These are phyloP conservation scores for Spizellomyces punctatus DNA, from an alignment of 192 early-diverging fungal genomes.

Conservation along the genomic window DNA sequence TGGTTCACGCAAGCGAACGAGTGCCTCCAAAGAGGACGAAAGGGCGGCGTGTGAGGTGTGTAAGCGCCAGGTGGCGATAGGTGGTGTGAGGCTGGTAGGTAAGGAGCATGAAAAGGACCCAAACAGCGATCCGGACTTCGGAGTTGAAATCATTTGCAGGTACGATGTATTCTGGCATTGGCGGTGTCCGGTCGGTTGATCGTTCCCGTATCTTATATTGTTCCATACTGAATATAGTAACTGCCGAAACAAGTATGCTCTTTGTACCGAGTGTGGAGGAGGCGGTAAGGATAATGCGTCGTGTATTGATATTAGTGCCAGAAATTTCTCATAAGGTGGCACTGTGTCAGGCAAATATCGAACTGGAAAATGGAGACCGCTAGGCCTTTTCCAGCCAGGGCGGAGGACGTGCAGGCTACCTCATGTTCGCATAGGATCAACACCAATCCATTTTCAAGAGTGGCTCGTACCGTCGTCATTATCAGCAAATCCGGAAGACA, in stretches of 20 bases:
- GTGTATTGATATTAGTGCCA: too few relatives aligned
- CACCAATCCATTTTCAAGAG: conserved; percentile 6
- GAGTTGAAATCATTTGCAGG: conserved; percentile 44
- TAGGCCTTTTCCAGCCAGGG: conserved; percentile 38
- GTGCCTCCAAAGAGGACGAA: not conserved
- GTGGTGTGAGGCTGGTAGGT: conserved; percentile 3
- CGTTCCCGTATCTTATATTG: too few relatives aligned
- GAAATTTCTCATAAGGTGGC: too few relatives aligned
- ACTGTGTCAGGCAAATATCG: conserved; percentile 36
- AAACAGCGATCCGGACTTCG: conserved; percentile 33
- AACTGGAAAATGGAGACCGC: conserved; percentile 48
- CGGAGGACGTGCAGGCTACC: conserved; percentile 43
- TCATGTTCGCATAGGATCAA: conserved; percentile 42
- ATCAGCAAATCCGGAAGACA: not conserved
- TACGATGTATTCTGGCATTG: not conserved
- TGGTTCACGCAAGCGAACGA: conserved; percentile 17
- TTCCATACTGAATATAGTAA: not conserved
- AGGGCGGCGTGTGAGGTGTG: conserved; percentile 24
- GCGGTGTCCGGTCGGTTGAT: not conserved
- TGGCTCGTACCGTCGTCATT: conserved; percentile 16
- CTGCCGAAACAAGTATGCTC: conserved; percentile 39
- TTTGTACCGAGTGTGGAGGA: conserved; percentile 51
- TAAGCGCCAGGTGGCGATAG: conserved; percentile 15
- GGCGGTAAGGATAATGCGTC: conserved; percentile 18
- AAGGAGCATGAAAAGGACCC: not conserved